These are phyloP conservation scores for Botrytis medusae DNA, from an alignment of 2,329 filamentous ascomycete species.

Conservation along the genomic window DNA sequence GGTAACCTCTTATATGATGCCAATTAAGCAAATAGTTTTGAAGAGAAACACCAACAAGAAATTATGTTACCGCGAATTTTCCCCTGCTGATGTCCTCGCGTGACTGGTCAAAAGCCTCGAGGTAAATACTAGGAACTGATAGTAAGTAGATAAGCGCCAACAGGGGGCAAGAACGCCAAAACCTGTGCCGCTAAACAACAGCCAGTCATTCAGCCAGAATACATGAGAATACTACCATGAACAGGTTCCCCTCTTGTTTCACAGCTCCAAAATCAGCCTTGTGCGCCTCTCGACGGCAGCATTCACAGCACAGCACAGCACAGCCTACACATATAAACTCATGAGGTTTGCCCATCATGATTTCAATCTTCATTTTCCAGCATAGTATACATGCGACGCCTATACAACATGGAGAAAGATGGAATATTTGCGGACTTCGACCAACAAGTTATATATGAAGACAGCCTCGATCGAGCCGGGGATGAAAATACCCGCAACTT, in stretches of 20 bases:
- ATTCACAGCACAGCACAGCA: slow-evolving; percentile 6
- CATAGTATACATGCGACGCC: not conserved
- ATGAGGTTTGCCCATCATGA: slow-evolving; percentile 14
- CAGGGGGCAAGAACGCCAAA: slow-evolving; percentile 12
- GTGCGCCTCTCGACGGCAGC: slow-evolving; percentile 4
- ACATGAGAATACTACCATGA: not conserved
- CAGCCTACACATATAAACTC: slow-evolving; percentile 8
- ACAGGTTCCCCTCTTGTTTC: slow-evolving; percentile 15
- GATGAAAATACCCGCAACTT: slow-evolving; percentile 54
- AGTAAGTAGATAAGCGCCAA: slow-evolving; percentile 17
- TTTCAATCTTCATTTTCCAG: not conserved
- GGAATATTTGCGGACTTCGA: slow-evolving; percentile 50
- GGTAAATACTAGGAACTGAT: not conserved
- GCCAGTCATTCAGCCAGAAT: slow-evolving; percentile 16
- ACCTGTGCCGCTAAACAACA: slow-evolving; percentile 7
- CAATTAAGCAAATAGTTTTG: not conserved
- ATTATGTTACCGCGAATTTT: not conserved
- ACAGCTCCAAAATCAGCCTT: slow-evolving; percentile 19
- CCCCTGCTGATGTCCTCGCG: slow-evolving; percentile 13
- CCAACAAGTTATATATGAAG: slow-evolving; percentile 46
- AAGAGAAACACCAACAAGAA: slow-evolving; percentile 4
- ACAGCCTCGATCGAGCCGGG: slow-evolving; percentile 45
- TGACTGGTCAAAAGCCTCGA: slow-evolving; percentile 7
- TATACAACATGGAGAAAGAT: slow-evolving; percentile 27
- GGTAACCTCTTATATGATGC: not conserved